A percentile compares a stretch with the other conserved stretches of the same genome.
Evolutionary conservation across 371 early-diverging fungal genomes (phyloP).

Genomic region (Mucor velutinosus): DNA sequence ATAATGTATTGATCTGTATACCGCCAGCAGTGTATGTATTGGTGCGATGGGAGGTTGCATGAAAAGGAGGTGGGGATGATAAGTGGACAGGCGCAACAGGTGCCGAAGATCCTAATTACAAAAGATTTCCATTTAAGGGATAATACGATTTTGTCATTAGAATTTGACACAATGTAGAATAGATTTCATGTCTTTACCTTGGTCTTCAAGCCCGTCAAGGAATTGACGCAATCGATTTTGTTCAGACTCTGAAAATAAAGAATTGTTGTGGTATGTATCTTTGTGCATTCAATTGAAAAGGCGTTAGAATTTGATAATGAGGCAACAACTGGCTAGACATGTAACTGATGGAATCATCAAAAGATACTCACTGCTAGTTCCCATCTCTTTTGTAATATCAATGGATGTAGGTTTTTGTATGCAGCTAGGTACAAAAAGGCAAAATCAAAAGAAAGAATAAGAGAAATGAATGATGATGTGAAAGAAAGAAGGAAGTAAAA

Average conservation of each 20-base stretch:
- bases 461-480: no score
- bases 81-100: background rate
- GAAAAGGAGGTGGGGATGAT: background rate
- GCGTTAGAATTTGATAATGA: background rate
- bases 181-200: background rate
- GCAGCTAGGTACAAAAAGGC: background rate
- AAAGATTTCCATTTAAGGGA: background rate
- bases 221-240: conserved; percentile 15
- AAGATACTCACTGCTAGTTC: conserved; percentile 5
- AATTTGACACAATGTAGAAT: background rate
- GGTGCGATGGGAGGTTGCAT: background rate
- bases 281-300: background rate
- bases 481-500: background rate
- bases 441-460: no score
- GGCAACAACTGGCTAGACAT: background rate
- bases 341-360: background rate
- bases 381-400: background rate
- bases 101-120: background rate
- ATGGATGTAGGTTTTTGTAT: background rate
- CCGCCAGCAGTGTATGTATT: background rate
- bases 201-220: conserved; percentile 16
- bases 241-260: conserved; percentile 21
- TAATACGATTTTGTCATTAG: background rate
- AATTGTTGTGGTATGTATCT: conserved; percentile 1
- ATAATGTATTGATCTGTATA: conserved; percentile 14